A percentile compares a stretch with the other conserved stretches of the same genome.
phyloP scores from a whole-genome alignment of 805 yeast species.

The Lipomyces mesembrius region DNA sequence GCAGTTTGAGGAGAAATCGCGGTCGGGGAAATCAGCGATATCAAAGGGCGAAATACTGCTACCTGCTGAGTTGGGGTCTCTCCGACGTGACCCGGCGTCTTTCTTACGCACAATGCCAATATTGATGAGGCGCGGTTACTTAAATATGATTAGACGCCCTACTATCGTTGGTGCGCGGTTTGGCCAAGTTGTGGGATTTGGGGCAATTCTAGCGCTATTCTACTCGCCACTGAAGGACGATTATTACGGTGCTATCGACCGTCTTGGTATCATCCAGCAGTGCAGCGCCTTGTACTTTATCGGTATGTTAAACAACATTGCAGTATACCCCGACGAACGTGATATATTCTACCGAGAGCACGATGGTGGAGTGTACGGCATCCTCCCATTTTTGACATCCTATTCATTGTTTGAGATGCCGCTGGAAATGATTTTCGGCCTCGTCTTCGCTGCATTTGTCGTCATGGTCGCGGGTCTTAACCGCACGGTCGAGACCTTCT shows the following conservation, averaged over 20 bases:
- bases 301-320: conserved; percentile 78
- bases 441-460: conserved; percentile 63
- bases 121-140: conserved; percentile 48
- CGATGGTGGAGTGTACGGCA: conserved; percentile 71
- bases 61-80: conserved; percentile 43
- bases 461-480: conserved; percentile 78
- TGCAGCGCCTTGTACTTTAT: conserved; percentile 71
- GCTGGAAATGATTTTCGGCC: conserved; percentile 62
- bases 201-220: conserved; percentile 66
- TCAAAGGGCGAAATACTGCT: conserved; percentile 16
- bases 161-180: conserved; percentile 69
- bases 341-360: conserved; percentile 79
- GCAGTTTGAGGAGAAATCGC: conserved; percentile 8
- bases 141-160: conserved; percentile 54
- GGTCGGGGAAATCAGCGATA: not conserved
- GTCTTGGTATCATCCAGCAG: conserved; percentile 79
- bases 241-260: conserved; percentile 58
- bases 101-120: conserved; percentile 48
- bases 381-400: conserved; percentile 62
- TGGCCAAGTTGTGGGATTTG: conserved; percentile 66
- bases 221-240: conserved; percentile 62
- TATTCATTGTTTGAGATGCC: conserved; percentile 70
- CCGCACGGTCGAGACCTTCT: conserved; percentile 66
- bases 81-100: conserved; percentile 44
- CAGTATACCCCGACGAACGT: conserved; percentile 75